phyloP scores from a whole-genome alignment of 202 grass and related monocot genomes.

The Elaeis oleifera region DNA sequence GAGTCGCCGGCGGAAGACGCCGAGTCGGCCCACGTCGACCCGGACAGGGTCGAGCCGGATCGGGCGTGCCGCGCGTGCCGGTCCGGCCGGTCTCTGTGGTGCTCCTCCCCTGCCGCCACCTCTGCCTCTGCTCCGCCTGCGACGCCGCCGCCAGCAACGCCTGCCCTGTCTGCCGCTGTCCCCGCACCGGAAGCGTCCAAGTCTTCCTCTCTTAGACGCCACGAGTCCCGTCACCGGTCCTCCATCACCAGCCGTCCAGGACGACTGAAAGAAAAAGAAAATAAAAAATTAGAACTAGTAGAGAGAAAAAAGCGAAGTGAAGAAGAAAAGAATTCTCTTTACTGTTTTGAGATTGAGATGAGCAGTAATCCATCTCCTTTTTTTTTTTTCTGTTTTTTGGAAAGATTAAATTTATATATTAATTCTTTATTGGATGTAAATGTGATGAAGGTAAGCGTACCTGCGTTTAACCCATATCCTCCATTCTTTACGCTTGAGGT shows the following conservation, averaged over 20 bases:
- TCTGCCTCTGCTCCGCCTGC: constrained; percentile 49
- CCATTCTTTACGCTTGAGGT: too few relatives aligned
- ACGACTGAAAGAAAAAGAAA: not conserved
- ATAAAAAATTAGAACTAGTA: not conserved
- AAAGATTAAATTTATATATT: too few relatives aligned
- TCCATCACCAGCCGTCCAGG: not conserved
- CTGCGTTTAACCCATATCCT: too few relatives aligned
- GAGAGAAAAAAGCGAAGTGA: not conserved
- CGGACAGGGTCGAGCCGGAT: constrained; percentile 37
- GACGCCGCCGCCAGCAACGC: constrained; percentile 7
- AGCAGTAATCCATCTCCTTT: too few relatives aligned
- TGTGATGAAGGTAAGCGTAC: too few relatives aligned
- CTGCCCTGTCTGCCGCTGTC: constrained; percentile 44
- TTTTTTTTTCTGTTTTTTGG: too few relatives aligned
- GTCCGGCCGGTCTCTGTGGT: constrained; percentile 29
- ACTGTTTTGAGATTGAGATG: too few relatives aligned
- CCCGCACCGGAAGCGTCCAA: constrained; percentile 42
- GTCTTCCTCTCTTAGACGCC: constrained; percentile 35
- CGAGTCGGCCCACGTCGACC: constrained; percentile 46
- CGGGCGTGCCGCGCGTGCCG: constrained; percentile 29
- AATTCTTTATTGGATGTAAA: too few relatives aligned
- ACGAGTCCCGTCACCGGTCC: not conserved
- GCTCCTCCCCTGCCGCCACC: constrained; percentile 55
- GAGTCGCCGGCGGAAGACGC: constrained; percentile 36
- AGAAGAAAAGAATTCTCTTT: too few relatives aligned